These are phyloP conservation scores for Potentilla sterilis DNA, from an alignment of 306 rosid genomes.

Conservation along the genomic window DNA sequence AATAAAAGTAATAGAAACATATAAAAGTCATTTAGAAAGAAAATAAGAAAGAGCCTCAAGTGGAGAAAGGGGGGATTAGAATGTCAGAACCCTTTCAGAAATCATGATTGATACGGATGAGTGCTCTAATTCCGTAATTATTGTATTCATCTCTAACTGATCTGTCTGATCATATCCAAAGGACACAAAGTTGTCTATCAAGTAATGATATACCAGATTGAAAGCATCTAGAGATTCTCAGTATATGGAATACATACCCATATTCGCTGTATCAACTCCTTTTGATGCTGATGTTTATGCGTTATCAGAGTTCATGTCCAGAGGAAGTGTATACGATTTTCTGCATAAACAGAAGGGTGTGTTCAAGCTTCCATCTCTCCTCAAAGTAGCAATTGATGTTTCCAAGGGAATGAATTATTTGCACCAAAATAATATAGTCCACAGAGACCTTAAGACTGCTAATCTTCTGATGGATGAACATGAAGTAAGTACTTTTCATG, in stretches of 20 bases:
- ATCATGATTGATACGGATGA: constrained; percentile 8
- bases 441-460: constrained; percentile 99
- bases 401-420: constrained; percentile 96
- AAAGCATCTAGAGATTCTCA: constrained; percentile 1
- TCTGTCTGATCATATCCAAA: not conserved
- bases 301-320: constrained; percentile 88
- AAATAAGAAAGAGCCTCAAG: not conserved
- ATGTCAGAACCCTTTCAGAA: not conserved
- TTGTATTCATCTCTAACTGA: not conserved
- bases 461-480: constrained; percentile 99
- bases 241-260: constrained; percentile 25
- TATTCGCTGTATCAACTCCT: constrained; percentile 23
- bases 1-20: not conserved
- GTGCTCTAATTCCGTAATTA: not conserved
- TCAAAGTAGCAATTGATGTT: constrained; percentile 89
- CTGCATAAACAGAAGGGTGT: constrained; percentile 89
- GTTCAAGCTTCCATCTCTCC: constrained; percentile 89
- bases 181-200: not conserved
- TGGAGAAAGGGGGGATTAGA: not conserved
- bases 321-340: constrained; percentile 92
- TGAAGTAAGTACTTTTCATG: constrained; percentile 56
- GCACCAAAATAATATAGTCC: constrained; percentile 97
- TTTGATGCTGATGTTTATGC: constrained; percentile 41
- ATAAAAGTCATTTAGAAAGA: not conserved
- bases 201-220: constrained; percentile 16